A percentile compares a stretch with the other conserved stretches of the same genome.
Conservation (phyloP, 805 yeast species). For the Candida khao-thaluensis region DNA sequence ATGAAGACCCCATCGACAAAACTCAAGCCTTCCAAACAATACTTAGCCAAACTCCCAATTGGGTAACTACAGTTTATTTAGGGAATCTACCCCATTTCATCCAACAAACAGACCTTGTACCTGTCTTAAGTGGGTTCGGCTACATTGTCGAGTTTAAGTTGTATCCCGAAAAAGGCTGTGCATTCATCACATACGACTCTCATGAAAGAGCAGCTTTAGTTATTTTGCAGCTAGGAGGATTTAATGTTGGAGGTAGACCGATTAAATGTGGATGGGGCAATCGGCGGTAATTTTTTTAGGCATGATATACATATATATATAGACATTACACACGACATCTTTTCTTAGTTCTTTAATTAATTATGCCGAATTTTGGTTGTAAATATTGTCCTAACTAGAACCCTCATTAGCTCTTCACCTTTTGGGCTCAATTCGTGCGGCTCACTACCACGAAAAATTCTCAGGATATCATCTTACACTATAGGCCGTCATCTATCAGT, state of each 20-base stretch:
- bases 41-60: conserved; percentile 72
- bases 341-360: no score
- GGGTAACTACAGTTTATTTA: conserved; percentile 83
- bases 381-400: neutral
- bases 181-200: conserved; percentile 81
- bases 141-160: conserved; percentile 77
- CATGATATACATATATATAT: neutral
- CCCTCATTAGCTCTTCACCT: neutral
- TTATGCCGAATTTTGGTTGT: no score
- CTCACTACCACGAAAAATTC: conserved; percentile 1
- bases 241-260: conserved; percentile 71
- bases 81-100: conserved; percentile 82
- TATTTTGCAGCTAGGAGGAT: conserved; percentile 73
- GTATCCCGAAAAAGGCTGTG: conserved; percentile 81
- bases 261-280: conserved; percentile 87
- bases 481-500: neutral
- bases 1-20: neutral
- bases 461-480: conserved; percentile 1
- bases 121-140: conserved; percentile 76
- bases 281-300: conserved; percentile 18
- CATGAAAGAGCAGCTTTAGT: conserved; percentile 90
- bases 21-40: conserved; percentile 50
- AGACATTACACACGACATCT: no score
- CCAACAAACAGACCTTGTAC: conserved; percentile 69
- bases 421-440: no score